Percentiles rank a stretch among this genome's conserved stretches.
These are phyloP conservation scores for Glycine tomentella DNA, from an alignment of 306 rosid species.

Conservation along the genomic window DNA sequence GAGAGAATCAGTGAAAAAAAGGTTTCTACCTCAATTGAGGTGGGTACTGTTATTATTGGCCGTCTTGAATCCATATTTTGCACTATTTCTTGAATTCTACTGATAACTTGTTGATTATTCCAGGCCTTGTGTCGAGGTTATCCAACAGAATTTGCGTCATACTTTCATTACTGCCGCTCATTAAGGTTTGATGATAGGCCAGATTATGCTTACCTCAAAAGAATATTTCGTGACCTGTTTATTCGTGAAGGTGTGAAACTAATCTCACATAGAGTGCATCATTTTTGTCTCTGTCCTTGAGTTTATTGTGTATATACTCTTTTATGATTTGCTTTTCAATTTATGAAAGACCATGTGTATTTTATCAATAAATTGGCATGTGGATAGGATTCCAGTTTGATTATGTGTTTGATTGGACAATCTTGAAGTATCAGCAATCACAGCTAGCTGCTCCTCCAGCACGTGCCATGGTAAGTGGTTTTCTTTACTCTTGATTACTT, in stretches of 20 bases:
- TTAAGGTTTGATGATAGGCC: constrained; percentile 88
- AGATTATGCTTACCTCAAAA: constrained; percentile 88
- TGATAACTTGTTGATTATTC: constrained; percentile 47
- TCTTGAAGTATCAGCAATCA: constrained; percentile 48
- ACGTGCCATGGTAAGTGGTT: constrained; percentile 60
- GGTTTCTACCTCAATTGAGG: constrained; percentile 89
- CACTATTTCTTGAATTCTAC: neutral
- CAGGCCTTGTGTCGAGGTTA: constrained; percentile 89
- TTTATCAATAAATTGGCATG: constrained; percentile 37
- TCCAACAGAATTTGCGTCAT: constrained; percentile 88
- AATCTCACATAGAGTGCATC: neutral
- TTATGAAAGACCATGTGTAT: constrained; percentile 7
- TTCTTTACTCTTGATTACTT: neutral
- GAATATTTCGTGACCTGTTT: constrained; percentile 86
- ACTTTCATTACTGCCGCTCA: constrained; percentile 90
- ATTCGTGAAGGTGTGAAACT: constrained; percentile 76
- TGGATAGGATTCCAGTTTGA: constrained; percentile 85
- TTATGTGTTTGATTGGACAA: constrained; percentile 54
- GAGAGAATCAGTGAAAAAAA: constrained; percentile 89
- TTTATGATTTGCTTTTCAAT: neutral
- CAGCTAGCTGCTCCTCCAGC: constrained; percentile 85
- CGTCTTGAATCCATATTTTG: neutral
- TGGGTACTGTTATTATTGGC: constrained; percentile 31
- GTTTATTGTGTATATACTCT: constrained; percentile 14
- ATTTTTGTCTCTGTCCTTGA: constrained; percentile 2